Conservation (phyloP, 164 flowering plant genomes). For the Akebia trifoliata region DNA sequence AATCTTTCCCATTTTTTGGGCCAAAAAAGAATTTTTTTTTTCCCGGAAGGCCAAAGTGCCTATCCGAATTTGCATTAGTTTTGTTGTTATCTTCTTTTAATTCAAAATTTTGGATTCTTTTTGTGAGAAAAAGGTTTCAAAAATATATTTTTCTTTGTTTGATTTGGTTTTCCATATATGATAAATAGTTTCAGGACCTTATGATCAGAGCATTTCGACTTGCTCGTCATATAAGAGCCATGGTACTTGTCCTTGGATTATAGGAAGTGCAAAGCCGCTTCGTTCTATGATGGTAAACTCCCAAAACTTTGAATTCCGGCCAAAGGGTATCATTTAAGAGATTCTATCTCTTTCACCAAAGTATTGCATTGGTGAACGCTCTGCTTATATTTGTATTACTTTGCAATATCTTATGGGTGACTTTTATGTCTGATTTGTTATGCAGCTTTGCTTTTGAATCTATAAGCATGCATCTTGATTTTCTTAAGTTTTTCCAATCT, state of each 20-base stretch:
- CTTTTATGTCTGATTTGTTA: neutral
- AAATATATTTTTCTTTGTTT: neutral
- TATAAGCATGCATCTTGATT: neutral
- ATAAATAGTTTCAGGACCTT: slow-evolving; percentile 27
- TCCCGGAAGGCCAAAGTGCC: too few relatives aligned
- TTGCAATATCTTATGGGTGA: neutral
- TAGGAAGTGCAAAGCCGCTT: slow-evolving; percentile 25
- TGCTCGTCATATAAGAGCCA: slow-evolving; percentile 19
- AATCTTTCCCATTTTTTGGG: neutral
- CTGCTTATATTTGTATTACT: neutral
- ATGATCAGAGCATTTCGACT: slow-evolving; percentile 18
- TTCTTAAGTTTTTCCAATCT: neutral
- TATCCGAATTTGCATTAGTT: neutral
- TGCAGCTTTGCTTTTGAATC: neutral
- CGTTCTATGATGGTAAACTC: slow-evolving; percentile 36
- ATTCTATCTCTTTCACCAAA: neutral
- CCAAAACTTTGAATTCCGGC: neutral
- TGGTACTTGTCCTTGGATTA: slow-evolving; percentile 24
- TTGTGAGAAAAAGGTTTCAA: neutral
- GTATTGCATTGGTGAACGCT: neutral
- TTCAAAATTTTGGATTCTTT: neutral
- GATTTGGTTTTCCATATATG: neutral
- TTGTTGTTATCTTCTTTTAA: neutral
- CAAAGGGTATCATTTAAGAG: neutral
- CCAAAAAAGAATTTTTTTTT: neutral